A percentile compares a stretch with the other conserved stretches of the same genome.
Evolutionary conservation across 2,329 filamentous ascomycete genomes (phyloP).

Genomic region (Colletotrichum musae): DNA sequence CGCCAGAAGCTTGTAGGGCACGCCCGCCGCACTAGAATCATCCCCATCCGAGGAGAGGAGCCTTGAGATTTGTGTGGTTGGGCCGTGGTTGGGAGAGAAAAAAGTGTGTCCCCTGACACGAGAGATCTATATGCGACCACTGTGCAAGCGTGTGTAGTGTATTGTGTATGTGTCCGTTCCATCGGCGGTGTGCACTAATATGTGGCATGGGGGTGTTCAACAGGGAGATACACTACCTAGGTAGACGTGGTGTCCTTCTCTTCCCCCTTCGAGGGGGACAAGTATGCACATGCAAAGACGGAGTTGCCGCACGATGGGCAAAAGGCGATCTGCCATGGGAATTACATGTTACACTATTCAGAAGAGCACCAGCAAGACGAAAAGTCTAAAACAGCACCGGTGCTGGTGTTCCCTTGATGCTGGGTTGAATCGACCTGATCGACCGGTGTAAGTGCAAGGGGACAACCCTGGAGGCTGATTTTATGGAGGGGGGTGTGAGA

Average conservation of each 20-base stretch:
- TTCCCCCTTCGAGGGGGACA: background rate
- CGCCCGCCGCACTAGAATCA: background rate
- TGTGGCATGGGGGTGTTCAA: background rate
- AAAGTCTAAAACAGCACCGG: background rate
- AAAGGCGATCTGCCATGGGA: constrained; percentile 30
- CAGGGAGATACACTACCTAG: background rate
- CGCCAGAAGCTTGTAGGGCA: constrained; percentile 10
- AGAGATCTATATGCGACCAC: constrained; percentile 2
- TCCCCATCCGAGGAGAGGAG: background rate
- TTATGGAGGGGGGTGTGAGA: constrained; percentile 1
- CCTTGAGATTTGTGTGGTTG: constrained; percentile 1
- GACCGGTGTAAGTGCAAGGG: constrained; percentile 26
- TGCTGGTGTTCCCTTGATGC: constrained; percentile 24
- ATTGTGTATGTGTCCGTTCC: background rate
- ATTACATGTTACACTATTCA: constrained; percentile 8
- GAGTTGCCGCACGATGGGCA: constrained; percentile 20
- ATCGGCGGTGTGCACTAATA: background rate
- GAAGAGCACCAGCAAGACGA: constrained; percentile 4
- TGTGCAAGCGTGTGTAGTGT: background rate
- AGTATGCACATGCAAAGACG: constrained; percentile 13
- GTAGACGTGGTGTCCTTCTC: background rate
- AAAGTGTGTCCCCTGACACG: background rate
- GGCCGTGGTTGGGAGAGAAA: background rate
- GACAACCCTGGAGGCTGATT: constrained; percentile 19
- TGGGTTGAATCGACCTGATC: constrained; percentile 27